A percentile compares a stretch with the other conserved stretches of the same genome.
Conservation (phyloP, 495 filamentous ascomycete genomes). For the Cercophora newfieldiana region DNA sequence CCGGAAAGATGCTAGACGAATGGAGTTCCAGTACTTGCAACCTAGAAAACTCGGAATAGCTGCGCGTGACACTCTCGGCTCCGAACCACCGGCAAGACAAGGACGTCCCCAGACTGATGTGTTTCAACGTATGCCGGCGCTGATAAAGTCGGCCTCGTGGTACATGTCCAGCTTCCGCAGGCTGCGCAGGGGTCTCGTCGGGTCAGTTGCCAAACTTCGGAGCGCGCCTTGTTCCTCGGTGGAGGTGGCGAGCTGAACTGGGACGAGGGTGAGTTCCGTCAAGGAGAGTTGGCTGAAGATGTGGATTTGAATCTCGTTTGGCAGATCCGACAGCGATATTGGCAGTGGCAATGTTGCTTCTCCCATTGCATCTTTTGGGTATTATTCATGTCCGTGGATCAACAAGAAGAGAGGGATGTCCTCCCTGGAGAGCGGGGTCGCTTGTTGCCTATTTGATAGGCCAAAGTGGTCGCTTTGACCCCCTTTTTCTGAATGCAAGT, state of each 20-base stretch:
- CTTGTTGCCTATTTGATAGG: background rate
- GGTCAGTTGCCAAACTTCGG: background rate
- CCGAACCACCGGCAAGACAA: background rate
- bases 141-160: background rate
- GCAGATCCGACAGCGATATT: background rate
- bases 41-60: background rate
- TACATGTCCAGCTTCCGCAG: conserved; percentile 1
- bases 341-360: background rate
- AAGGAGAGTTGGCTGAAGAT: background rate
- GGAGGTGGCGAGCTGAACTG: background rate
- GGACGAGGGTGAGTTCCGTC: background rate
- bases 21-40: background rate
- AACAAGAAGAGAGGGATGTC: background rate
- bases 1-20: background rate
- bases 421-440: background rate
- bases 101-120: background rate
- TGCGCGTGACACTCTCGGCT: background rate
- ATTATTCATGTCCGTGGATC: background rate
- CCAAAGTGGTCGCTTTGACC: background rate
- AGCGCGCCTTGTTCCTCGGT: background rate
- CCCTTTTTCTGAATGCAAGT: background rate
- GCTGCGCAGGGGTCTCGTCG: background rate
- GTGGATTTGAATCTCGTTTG: background rate
- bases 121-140: background rate
- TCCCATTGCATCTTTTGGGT: background rate